Base-by-base conservation (phyloP, 1,139 yeast genomes). In the Hyphopichia khmerensis region DNA sequence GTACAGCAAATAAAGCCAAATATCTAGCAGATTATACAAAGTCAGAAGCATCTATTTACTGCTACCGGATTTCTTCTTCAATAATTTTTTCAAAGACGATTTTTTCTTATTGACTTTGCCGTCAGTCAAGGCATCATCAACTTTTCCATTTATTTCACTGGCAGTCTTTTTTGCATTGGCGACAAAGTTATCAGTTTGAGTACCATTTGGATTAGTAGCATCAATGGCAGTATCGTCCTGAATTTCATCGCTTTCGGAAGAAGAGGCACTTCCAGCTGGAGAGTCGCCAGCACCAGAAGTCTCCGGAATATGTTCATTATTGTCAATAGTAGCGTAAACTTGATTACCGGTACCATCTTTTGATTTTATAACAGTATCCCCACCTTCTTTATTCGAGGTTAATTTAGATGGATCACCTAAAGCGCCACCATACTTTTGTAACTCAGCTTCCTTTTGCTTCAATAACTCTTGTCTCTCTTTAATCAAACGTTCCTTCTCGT, bases 281-380 rank as follows among this genome's bases (percentile, higher is more conserved):
- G 29, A 23, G 8, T 40, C 34, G 13, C 29, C 40, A 16, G 41
- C 41, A 27, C 41, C 42, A 13, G 29, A 35, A n/a, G 29, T 35
- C 38, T 36, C 33, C 15, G 35, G 44, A 36, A 26, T 40, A 44
- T 73, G 79, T 17, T 48, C 43, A 48, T 65, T 67, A 48, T 62
- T 57, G 46, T 73, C 79, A 40, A 73, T 72, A 16, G 74, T 70
- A 6, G 76, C 60, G 36, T 47, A 57, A 3, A 43, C 47, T 4
- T 45, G 41, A 1, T 49, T 35, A 2, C 67, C 41, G n/a, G 19
- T 10, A 18, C 33, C 16, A 38, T 51, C 54, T 21, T 53, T 56
- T 9, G 64, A 49, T 17, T 55, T 45, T 36, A 72, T 59, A 15
- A 71, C 53, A 3, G 52, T 43, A 45, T 72, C 78, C 18, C 60